phyloP scores from a whole-genome alignment of 768 basidiomycete genomes.

The Termitomyces sp. region DNA sequence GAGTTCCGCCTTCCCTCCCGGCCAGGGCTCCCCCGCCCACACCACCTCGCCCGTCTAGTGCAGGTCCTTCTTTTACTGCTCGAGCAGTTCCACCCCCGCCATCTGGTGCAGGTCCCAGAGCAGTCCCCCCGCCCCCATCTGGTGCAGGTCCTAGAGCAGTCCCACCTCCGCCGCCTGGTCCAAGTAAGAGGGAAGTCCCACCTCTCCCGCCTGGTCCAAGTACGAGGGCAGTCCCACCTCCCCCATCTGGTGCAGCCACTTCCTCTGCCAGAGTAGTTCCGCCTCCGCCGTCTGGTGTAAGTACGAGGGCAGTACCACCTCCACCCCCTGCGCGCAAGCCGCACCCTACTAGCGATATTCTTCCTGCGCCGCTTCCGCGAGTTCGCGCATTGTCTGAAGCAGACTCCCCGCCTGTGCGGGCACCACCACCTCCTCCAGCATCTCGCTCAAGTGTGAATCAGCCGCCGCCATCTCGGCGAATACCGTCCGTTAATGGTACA shows the following conservation, averaged over 20 bases:
- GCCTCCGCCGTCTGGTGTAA: conserved; percentile 21
- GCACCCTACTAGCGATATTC: conserved; percentile 19
- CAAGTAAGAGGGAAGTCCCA: conserved; percentile 30
- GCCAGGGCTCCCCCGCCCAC: conserved; percentile 28
- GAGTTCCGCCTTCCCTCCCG: conserved; percentile 28
- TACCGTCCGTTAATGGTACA: conserved; percentile 17
- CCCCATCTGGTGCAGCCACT: conserved; percentile 7
- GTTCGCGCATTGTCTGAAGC: conserved; percentile 40
- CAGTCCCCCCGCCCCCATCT: conserved; percentile 18
- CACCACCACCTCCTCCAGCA: conserved; percentile 23
- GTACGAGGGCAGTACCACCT: conserved; percentile 25
- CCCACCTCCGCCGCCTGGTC: conserved; percentile 35
- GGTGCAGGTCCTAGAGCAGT: conserved; percentile 19
- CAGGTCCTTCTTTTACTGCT: conserved; percentile 19
- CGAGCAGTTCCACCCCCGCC: conserved; percentile 35
- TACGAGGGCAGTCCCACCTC: conserved; percentile 24
- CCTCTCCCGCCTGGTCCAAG: conserved; percentile 29
- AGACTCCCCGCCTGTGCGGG: conserved; percentile 23
- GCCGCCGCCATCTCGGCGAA: conserved; percentile 10
- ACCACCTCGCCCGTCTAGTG: conserved; percentile 37
- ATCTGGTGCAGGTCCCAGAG: conserved; percentile 26
- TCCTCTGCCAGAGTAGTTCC: conserved; percentile 18
- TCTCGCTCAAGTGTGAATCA: conserved; percentile 21
- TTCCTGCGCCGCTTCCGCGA: conserved; percentile 30
- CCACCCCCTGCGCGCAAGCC: conserved; percentile 38